Evolutionary conservation across 306 rosid species (phyloP).

Genomic region (Quercus variabilis): DNA sequence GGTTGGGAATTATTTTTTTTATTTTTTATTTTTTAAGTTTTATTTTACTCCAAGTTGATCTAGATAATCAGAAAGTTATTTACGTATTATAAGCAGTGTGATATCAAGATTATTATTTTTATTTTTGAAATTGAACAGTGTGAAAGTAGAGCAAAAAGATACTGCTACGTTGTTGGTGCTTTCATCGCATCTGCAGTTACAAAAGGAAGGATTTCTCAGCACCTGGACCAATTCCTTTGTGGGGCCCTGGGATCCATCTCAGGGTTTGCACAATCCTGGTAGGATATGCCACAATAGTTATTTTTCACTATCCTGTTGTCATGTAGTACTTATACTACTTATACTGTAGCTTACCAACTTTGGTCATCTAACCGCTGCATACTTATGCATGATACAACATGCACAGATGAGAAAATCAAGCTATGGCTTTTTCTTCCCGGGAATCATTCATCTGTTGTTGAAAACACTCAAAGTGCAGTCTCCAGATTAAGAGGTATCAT

Average conservation of each 20-base stretch:
- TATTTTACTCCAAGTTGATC: background rate
- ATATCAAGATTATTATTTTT: background rate
- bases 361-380: slow-evolving; percentile 28
- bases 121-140: slow-evolving; percentile 36
- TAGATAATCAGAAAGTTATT: background rate
- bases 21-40: background rate
- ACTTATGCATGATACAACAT: slow-evolving; percentile 2
- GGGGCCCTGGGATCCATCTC: slow-evolving; percentile 99
- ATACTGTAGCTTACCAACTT: background rate
- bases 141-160: slow-evolving; percentile 74
- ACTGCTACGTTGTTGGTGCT: slow-evolving; percentile 78
- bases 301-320: slow-evolving; percentile 18
- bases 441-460: slow-evolving; percentile 67
- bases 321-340: background rate
- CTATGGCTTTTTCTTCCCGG: slow-evolving; percentile 99
- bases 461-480: slow-evolving; percentile 73
- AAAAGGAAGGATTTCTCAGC: slow-evolving; percentile 83
- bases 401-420: slow-evolving; percentile 89
- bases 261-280: slow-evolving; percentile 99
- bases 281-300: slow-evolving; percentile 20
- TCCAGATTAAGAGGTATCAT: slow-evolving; percentile 76
- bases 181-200: slow-evolving; percentile 86
- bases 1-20: slow-evolving; percentile 38
- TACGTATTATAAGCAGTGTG: slow-evolving; percentile 7
- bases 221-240: slow-evolving; percentile 97